phyloP scores from a whole-genome alignment of 202 grass and related monocot genomes.

The Digitaria exilis region DNA sequence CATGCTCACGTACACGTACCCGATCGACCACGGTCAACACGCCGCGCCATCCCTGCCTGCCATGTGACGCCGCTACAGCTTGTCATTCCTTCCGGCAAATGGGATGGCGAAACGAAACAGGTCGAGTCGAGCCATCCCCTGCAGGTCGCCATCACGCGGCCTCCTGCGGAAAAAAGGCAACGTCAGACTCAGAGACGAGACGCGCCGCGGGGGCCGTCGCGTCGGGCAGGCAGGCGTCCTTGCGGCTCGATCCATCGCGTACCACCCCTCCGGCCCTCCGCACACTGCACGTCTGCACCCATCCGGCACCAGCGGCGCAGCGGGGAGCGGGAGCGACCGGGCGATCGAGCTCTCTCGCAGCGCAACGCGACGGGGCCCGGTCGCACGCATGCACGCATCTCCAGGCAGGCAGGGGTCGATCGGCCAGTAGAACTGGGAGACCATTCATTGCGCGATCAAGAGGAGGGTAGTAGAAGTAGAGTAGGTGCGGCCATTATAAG shows the following conservation, averaged over 20 bases:
- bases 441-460: slow-evolving; percentile 37
- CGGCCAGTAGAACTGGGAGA: slow-evolving; percentile 28
- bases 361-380: background rate
- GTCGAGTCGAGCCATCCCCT: slow-evolving; percentile 35
- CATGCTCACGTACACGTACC: too few species aligned
- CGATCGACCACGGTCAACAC: slow-evolving; percentile 35
- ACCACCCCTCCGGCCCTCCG: background rate
- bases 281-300: slow-evolving; percentile 43
- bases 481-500: slow-evolving; percentile 64
- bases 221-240: slow-evolving; percentile 25
- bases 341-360: too few species aligned
- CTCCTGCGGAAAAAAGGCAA: slow-evolving; percentile 42
- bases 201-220: slow-evolving; percentile 16
- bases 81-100: slow-evolving; percentile 30
- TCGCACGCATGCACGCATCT: slow-evolving; percentile 37
- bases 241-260: too few species aligned
- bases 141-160: slow-evolving; percentile 39
- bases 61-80: slow-evolving; percentile 31
- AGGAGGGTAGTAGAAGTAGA: background rate
- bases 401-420: background rate
- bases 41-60: background rate
- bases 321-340: background rate
- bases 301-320: slow-evolving; percentile 38
- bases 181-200: slow-evolving; percentile 42
- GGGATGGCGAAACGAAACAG: slow-evolving; percentile 22